Evolutionary conservation across 2,329 filamentous ascomycete genomes (phyloP), one percentile per base, ranked within the genome.

Genomic region (Ampelomyces quisqualis): DNA sequence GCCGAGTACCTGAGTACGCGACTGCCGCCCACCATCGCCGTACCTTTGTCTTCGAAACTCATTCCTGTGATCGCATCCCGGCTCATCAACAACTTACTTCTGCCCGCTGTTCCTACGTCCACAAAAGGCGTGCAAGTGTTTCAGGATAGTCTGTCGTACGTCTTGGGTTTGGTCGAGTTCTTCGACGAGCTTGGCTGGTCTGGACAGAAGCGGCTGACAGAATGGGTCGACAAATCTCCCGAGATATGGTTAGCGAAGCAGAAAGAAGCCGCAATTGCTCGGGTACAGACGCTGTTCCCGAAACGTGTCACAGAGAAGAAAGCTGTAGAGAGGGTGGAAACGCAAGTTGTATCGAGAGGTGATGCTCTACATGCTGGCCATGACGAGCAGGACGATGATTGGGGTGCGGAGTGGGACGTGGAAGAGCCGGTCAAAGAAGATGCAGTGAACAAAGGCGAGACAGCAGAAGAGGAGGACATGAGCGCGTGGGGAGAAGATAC

Each of bases 191-290:
- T 84, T 13, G 77, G 79, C 0, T 91, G 88, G 77, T 74, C 77
- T 11, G 78, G 77, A 3, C 72, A 77, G 32, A 70, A 72, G 38
- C 79, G 84, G 21, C 70, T 98, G 24, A 76, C 80, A 30, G 81
- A 88, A 17, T 98, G 93, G 91, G 83, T 88, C 0, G 80, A 84
- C 27, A 83, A 85, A 47, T 86, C 88, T 1, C 87, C 90, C 0
- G 81, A 82, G 42, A 83, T 89, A 18, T 98, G 93, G 93, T 77
- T 97, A 10, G 80, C 80, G 2, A 91, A 89, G 63, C 85, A 90
- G 51, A 82, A 87, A 57, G 90, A 95, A 58, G 82, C 78, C 22
- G 84, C 88, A 0, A 76, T 98, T 17, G 85, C 90, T 47, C 77
- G 79, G 22, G 82, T 94, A 9, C 81, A 93, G 17, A 78, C 71